Evolutionary conservation across 768 basidiomycete species (phyloP), one percentile per base, ranked within the genome.

Genomic region (Baorangia bicolor): DNA sequence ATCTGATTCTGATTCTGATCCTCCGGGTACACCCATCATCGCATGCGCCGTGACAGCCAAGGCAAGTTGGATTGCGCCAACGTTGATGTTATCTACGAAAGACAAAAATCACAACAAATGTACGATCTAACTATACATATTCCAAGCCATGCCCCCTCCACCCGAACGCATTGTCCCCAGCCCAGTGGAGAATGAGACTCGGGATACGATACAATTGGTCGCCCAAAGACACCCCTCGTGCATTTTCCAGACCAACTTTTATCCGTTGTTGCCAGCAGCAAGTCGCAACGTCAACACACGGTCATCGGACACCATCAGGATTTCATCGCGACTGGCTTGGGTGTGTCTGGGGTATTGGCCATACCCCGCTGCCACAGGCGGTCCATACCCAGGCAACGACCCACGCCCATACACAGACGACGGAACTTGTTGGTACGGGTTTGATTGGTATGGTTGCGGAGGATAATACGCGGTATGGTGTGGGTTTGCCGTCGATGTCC

Each of bases 271-370:
- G 34, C 60, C 58, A 16, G 74, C 68, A 54, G 77, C 72, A 58
- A 87, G 75, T 45, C 86, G 83, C 51, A 94, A 71, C 40, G 86
- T 81, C 66, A 93, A 74, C 56, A 94, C 85, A 33, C 88, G 83
- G 72, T 96, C 94, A 62, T 95, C 94, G 5, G 90, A 92, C 34
- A 92, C 89, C 72, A 95, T 85, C 58, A 96, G 75, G 67, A 97
- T 92, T 72, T 97, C 93, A 56, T 92, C 88, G 27, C 89, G 80
- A 13, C 80, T 85, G 12, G 78, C 75, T 64, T 83, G 81, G 40
- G 76, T 75, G 57, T 78, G 71, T 38, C 77, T 73, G n/a, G 72
- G 65, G 53, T 76, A 76, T 58, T 76, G 75, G 10, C 78, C 74
- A 56, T 79, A 79, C 51, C 67, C 67, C 38, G 60, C 59, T 23